A percentile compares a stretch with the other conserved stretches of the same genome.
Conservation (phyloP, 192 early-diverging fungal genomes). For the Mortierella hygrophila region DNA sequence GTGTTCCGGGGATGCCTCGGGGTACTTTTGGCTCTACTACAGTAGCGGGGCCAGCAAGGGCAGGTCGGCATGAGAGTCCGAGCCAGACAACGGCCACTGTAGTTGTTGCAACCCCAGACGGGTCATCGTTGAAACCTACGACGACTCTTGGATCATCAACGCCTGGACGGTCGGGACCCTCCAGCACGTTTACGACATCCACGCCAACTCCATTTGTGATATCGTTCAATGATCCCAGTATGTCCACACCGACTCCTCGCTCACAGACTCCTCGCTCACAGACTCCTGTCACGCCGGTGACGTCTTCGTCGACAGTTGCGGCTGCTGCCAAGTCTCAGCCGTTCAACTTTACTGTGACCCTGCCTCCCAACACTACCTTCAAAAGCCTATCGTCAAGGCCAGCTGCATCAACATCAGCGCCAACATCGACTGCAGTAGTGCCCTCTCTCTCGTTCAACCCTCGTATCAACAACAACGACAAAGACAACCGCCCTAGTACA, state of each 20-base stretch:
- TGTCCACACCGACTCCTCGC: neutral
- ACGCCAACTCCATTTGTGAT: neutral
- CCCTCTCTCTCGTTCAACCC: neutral
- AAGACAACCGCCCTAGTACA: neutral
- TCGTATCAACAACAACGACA: neutral
- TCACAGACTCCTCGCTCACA: neutral
- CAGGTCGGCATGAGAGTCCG: neutral
- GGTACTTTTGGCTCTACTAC: neutral
- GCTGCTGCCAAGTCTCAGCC: neutral
- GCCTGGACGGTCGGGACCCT: neutral
- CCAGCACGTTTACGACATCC: neutral
- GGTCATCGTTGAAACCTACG: neutral
- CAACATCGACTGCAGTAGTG: neutral
- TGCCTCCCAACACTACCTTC: neutral
- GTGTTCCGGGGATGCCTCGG: neutral
- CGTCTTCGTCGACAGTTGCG: neutral
- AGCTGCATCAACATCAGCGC: neutral
- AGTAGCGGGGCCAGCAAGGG: neutral
- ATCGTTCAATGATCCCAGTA: neutral
- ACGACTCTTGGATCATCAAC: neutral
- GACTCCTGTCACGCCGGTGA: neutral
- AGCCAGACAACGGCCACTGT: neutral
- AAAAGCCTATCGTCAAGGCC: neutral
- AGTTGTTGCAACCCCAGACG: neutral
- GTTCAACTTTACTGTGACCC: neutral